Base-by-base conservation (phyloP, 352 stramenopile genomes). In the Plasmopara halstedii region DNA sequence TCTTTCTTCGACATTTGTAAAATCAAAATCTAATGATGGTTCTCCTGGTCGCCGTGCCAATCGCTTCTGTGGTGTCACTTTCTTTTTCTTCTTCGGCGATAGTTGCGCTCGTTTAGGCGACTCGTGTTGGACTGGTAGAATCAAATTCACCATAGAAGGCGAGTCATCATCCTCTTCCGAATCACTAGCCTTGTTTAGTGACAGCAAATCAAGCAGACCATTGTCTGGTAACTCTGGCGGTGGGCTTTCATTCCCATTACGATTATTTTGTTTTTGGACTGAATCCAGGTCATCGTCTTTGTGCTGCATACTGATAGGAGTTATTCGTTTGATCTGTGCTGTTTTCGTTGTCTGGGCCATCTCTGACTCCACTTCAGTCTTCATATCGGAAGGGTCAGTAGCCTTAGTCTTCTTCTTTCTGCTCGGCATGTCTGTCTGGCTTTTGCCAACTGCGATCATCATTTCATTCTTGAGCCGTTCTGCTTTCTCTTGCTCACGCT, bases 181-280 rank as follows among this genome's bases (percentile, higher is more conserved):
- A 32, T 88, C 75, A 40, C 76, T 88, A 13, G 49, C 56, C 26
- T 70, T 73, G 23, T 83, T 62, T 35, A 75, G 53, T 17, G 70
- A 70, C 25, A 87, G 58, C 50, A 88, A 68, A 11, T 71, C 52
- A 21, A 83, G 47, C 25, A 88, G 43, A 15, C 77, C 75, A 23
- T 80, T 62, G 7, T 70, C 65, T 0, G 57, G 57, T 11, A 70
- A 50, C 11, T 57, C 59, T 1, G 54, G 58, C 3, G 49, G 44
- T 9, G 46, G 37, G 15, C 49, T 67, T 3, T 57, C 50, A 44
- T 59, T 51, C 17, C 42, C 43, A 21, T 31, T 47, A 25, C 56
- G 34, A 4, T 65, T 48, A 27, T 41, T 21, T 8, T 55, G 52
- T 17, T 59, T 58, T 20, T 64, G 53, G 25, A 56, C 45, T 14